phyloP scores from a whole-genome alignment of 148 eudicot genomes.

The Spergularia bocconei region DNA sequence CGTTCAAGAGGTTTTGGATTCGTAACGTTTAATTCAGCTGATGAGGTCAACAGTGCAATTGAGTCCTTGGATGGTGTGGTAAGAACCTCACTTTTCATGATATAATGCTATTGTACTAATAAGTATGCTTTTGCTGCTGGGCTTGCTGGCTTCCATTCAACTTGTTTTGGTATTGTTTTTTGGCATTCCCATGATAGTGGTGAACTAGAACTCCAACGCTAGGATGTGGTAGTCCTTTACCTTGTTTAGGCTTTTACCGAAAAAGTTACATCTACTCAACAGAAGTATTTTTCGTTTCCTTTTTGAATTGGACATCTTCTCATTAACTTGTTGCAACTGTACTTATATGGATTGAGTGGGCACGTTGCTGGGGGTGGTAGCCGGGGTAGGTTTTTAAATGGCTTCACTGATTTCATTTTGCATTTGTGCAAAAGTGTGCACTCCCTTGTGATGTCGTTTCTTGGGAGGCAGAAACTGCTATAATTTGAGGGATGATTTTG shows the following conservation, averaged over 20 bases:
- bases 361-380: too few relatives aligned
- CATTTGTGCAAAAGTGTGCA: too few relatives aligned
- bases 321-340: background rate
- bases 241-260: background rate
- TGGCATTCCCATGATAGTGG: background rate
- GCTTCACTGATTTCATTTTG: too few relatives aligned
- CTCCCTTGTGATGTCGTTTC: too few relatives aligned
- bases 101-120: background rate
- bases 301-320: background rate
- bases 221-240: background rate
- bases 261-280: background rate
- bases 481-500: too few relatives aligned
- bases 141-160: background rate
- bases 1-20: slow-evolving; percentile 97
- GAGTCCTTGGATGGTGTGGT: slow-evolving; percentile 77
- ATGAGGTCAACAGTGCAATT: slow-evolving; percentile 79
- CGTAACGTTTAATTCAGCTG: slow-evolving; percentile 67
- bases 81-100: slow-evolving; percentile 31
- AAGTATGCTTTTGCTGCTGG: background rate
- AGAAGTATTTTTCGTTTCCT: background rate
- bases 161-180: background rate
- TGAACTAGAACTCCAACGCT: too few relatives aligned
- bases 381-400: too few relatives aligned
- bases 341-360: too few relatives aligned
- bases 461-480: too few relatives aligned